Conservation (phyloP, 345 rosid species). For the rapeseed (Brassica napus) region DNA sequence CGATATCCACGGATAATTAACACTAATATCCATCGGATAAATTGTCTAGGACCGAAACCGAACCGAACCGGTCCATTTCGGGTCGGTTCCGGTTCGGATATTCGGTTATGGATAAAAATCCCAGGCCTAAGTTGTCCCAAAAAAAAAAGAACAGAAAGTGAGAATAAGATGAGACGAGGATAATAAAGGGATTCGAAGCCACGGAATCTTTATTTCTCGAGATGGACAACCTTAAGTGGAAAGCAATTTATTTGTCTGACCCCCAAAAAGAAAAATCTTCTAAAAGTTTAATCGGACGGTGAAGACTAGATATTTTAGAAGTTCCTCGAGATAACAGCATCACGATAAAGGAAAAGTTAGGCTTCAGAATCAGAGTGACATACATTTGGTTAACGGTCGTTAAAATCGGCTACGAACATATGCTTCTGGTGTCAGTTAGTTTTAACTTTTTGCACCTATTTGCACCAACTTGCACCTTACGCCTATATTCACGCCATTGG, state of each 20-base stretch:
- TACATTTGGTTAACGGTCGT: constrained; percentile 25
- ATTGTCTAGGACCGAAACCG: too few species aligned
- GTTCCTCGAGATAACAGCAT: constrained; percentile 14
- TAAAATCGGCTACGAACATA: constrained; percentile 23
- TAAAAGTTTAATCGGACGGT: constrained; percentile 26
- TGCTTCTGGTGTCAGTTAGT: constrained; percentile 24
- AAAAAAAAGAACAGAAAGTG: constrained; percentile 22
- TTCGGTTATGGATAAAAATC: too few species aligned
- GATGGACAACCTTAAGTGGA: constrained; percentile 11
- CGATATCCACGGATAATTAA: too few species aligned
- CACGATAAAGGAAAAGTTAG: constrained; percentile 9
- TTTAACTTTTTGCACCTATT: neutral
- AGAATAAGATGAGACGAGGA: constrained; percentile 20
- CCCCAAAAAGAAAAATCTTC: neutral
- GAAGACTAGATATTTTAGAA: neutral
- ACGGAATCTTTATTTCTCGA: constrained; percentile 19
- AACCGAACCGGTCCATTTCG: too few species aligned
- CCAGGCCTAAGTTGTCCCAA: too few species aligned
- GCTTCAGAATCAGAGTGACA: constrained; percentile 25
- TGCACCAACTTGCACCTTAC: constrained; percentile 3
- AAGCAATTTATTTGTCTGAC: constrained; percentile 3
- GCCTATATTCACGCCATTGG: constrained; percentile 11
- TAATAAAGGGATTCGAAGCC: constrained; percentile 22
- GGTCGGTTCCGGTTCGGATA: too few species aligned
- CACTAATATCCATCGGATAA: too few species aligned